A percentile compares a stretch with the other conserved stretches of the same genome.
Evolutionary conservation across 345 rosid genomes (phyloP).

Genomic region (Boechera retrofracta): DNA sequence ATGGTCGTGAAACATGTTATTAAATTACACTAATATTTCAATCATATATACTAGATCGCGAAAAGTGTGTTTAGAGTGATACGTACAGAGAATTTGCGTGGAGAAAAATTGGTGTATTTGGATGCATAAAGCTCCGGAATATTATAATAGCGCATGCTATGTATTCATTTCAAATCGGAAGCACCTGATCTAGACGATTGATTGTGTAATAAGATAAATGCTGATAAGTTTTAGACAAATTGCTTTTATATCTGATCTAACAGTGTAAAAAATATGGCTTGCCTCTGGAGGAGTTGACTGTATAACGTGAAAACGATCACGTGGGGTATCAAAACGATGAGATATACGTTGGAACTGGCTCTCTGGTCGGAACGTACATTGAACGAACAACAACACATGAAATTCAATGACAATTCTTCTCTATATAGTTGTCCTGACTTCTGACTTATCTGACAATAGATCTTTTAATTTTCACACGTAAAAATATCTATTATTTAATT

Average conservation of each 20-base stretch:
- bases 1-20: not conserved
- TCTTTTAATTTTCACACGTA: slow-evolving; percentile 1
- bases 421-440: slow-evolving; percentile 19
- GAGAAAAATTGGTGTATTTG: not conserved
- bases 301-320: slow-evolving; percentile 35
- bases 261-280: not conserved
- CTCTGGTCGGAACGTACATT: slow-evolving; percentile 41
- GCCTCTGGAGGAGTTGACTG: slow-evolving; percentile 35
- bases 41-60: slow-evolving; percentile 30
- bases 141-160: not conserved
- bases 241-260: not conserved
- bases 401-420: slow-evolving; percentile 24
- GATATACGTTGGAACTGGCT: slow-evolving; percentile 44
- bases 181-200: not conserved
- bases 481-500: not conserved
- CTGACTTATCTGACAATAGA: slow-evolving; percentile 6
- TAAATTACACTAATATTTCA: slow-evolving; percentile 15
- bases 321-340: slow-evolving; percentile 46
- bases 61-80: slow-evolving; percentile 26
- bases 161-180: not conserved
- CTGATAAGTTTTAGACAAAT: no score
- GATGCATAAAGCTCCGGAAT: not conserved
- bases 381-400: slow-evolving; percentile 39
- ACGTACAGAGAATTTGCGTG: no score
- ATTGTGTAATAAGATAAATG: not conserved